Evolutionary conservation across 2,329 filamentous ascomycete species (phyloP).

Genomic region (Colletotrichum ledebouriae): DNA sequence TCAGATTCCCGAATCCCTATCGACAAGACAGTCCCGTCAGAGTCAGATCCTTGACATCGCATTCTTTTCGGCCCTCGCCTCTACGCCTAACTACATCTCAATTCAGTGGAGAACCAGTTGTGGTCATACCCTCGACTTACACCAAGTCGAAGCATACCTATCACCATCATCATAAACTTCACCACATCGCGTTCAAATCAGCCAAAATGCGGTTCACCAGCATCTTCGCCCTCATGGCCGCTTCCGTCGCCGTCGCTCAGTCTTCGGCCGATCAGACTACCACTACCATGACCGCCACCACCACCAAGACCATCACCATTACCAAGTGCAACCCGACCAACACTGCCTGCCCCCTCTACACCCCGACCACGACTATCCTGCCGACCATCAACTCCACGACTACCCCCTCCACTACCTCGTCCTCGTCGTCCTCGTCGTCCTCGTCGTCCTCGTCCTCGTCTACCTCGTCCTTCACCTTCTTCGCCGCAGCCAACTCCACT

Average conservation of each 20-base stretch:
- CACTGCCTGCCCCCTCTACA: slow-evolving; percentile 58
- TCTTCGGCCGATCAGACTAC: slow-evolving; percentile 50
- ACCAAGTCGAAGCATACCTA: slow-evolving; percentile 25
- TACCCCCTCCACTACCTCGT: slow-evolving; percentile 40
- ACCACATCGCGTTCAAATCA: slow-evolving; percentile 30
- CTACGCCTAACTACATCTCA: slow-evolving; percentile 14
- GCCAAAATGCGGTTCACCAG: slow-evolving; percentile 62
- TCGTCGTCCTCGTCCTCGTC: slow-evolving; percentile 29
- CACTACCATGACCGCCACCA: slow-evolving; percentile 59
- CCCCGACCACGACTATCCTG: slow-evolving; percentile 47
- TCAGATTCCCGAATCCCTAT: slow-evolving; percentile 2
- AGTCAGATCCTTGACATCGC: slow-evolving; percentile 28
- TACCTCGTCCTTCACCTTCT: slow-evolving; percentile 44
- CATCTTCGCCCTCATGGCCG: slow-evolving; percentile 58
- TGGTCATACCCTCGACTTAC: slow-evolving; percentile 27
- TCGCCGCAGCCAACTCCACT: slow-evolving; percentile 53
- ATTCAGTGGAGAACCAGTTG: slow-evolving; percentile 13
- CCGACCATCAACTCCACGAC: slow-evolving; percentile 43
- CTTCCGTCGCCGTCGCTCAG: slow-evolving; percentile 55
- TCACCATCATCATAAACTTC: not conserved
- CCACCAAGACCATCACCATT: slow-evolving; percentile 60
- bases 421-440: slow-evolving; percentile 1
- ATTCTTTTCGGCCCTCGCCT: slow-evolving; percentile 21
- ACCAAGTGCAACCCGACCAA: slow-evolving; percentile 61
- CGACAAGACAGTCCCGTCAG: slow-evolving; percentile 39